A percentile compares a stretch with the other conserved stretches of the same genome.
Evolutionary conservation across 2,329 filamentous ascomycete genomes (phyloP).

Genomic region (Botryotinia narcissicola): DNA sequence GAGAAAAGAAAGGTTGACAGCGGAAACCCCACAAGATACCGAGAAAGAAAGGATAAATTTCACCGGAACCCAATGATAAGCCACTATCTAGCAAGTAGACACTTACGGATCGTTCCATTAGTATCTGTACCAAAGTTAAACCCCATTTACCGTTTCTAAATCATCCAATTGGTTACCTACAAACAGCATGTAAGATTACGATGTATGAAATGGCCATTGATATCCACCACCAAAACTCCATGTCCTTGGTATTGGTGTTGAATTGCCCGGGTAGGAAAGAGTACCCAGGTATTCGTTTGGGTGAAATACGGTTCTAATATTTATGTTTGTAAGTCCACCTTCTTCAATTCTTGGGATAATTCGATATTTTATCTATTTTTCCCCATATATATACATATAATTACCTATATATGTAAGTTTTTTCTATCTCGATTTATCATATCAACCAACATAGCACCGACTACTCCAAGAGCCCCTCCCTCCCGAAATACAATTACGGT

Average conservation of each 20-base stretch:
- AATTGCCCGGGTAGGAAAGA: not conserved
- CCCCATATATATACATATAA: no score
- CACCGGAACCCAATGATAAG: not conserved
- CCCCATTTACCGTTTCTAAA: not conserved
- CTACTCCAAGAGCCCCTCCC: not conserved
- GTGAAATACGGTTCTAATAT: not conserved
- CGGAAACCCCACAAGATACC: not conserved
- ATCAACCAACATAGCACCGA: not conserved
- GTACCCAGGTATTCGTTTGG: not conserved
- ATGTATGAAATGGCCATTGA: not conserved
- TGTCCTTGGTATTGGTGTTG: conserved; percentile 3
- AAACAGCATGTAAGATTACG: not conserved
- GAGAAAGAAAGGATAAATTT: not conserved
- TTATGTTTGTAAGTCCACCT: not conserved
- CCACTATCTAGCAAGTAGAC: not conserved
- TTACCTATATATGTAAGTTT: no score
- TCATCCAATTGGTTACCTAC: not conserved
- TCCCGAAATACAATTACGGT: not conserved
- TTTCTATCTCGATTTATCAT: no score
- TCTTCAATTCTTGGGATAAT: not conserved
- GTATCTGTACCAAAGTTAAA: not conserved
- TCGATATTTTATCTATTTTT: no score
- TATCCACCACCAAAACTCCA: not conserved
- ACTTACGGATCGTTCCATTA: not conserved
- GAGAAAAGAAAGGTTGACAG: not conserved